Evolutionary conservation across 2,329 filamentous ascomycete species (phyloP).

Genomic region (Coccinonectria pachysandricola): DNA sequence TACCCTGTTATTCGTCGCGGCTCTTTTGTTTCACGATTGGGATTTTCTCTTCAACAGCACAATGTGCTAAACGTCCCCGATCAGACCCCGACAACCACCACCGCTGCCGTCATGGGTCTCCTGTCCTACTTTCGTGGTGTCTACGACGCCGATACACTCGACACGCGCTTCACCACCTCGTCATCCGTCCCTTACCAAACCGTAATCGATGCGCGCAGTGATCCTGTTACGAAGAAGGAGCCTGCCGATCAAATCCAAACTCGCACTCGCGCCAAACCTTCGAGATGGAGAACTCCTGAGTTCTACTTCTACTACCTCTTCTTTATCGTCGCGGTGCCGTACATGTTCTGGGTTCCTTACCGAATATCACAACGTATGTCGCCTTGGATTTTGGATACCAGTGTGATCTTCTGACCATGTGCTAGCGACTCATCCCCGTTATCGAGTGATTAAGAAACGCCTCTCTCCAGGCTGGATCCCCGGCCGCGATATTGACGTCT

Average conservation of each 20-base stretch:
- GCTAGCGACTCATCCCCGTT: conserved; percentile 70
- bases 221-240: conserved; percentile 26
- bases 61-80: conserved; percentile 15
- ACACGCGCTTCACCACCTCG: conserved; percentile 56
- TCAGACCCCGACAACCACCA: conserved; percentile 2
- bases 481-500: conserved; percentile 84
- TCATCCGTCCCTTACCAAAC: conserved; percentile 57
- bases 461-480: conserved; percentile 83
- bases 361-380: conserved; percentile 70
- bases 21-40: too few relatives aligned
- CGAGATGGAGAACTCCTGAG: conserved; percentile 79
- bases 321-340: conserved; percentile 56
- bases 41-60: conserved; percentile 3
- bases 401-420: conserved; percentile 7
- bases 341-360: conserved; percentile 87
- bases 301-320: conserved; percentile 72
- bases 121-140: conserved; percentile 38
- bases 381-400: neutral
- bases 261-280: conserved; percentile 39
- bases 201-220: conserved; percentile 40
- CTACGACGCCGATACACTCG: conserved; percentile 55
- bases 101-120: conserved; percentile 29
- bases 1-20: neutral
- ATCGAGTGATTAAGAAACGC: conserved; percentile 58
- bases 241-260: conserved; percentile 27